Evolutionary conservation across 768 basidiomycete genomes (phyloP).

Genomic region (Dioszegia aurantiaca): DNA sequence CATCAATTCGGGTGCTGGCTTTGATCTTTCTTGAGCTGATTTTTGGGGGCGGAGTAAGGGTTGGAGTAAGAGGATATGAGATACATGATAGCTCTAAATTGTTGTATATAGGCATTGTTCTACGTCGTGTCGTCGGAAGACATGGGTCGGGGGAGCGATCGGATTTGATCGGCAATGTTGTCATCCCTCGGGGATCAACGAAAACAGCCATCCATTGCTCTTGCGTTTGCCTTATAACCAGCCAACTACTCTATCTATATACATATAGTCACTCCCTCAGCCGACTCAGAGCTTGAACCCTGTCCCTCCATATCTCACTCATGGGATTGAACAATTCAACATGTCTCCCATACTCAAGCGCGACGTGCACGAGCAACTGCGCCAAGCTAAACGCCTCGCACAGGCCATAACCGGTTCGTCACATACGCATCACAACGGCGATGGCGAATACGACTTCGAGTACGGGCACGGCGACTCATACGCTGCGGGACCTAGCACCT

Average conservation of each 20-base stretch:
- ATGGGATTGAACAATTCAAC: background rate
- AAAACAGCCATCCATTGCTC: background rate
- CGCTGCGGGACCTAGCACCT: background rate
- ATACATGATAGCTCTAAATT: too few relatives aligned
- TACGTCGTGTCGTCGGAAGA: too few relatives aligned
- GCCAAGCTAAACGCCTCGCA: conserved; percentile 38
- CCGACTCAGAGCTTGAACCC: too few relatives aligned
- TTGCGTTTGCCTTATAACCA: background rate
- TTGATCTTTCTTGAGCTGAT: conserved; percentile 71
- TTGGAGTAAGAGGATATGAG: background rate
- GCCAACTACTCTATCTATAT: background rate
- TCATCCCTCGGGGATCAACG: background rate
- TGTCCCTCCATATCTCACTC: too few relatives aligned
- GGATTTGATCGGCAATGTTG: conserved; percentile 9
- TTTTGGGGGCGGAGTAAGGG: background rate
- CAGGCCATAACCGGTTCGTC: conserved; percentile 6
- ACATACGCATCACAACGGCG: background rate
- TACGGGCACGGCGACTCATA: conserved; percentile 11
- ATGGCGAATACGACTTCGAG: conserved; percentile 10
- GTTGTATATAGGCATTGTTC: conserved; percentile 14
- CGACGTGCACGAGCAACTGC: conserved; percentile 38
- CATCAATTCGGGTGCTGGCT: conserved; percentile 82
- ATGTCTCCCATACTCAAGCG: conserved; percentile 47
- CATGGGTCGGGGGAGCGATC: conserved; percentile 5
- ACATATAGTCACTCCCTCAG: background rate